phyloP scores from a whole-genome alignment of 176 grass and related monocot genomes.

The Pontederia paniculata region DNA sequence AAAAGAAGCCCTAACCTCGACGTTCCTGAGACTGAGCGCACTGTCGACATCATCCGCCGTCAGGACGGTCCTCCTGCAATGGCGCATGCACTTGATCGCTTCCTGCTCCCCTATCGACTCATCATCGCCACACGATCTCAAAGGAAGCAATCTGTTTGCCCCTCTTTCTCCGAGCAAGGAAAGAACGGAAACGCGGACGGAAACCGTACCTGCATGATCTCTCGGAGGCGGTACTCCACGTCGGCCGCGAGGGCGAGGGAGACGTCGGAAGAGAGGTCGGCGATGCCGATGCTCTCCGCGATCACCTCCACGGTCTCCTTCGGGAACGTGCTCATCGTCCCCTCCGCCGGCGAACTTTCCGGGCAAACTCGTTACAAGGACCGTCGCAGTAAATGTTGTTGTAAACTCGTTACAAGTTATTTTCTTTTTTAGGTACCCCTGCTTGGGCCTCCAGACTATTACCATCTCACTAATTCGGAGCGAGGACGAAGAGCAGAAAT shows the following conservation, averaged over 20 bases:
- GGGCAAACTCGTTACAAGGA: neutral
- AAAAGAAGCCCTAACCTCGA: slow-evolving; percentile 43
- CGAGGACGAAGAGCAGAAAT: no score
- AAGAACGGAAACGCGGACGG: neutral
- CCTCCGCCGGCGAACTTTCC: no score
- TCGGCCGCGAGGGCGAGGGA: slow-evolving; percentile 56
- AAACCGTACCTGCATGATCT: slow-evolving; percentile 74
- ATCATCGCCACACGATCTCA: neutral
- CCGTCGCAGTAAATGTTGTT: neutral
- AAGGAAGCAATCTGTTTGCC: neutral
- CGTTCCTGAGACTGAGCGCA: slow-evolving; percentile 82
- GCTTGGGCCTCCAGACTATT: no score
- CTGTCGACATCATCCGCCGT: slow-evolving; percentile 73
- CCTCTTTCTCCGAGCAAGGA: neutral
- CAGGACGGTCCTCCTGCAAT: slow-evolving; percentile 75
- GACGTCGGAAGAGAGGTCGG: slow-evolving; percentile 60
- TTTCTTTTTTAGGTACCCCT: no score
- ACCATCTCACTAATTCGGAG: no score
- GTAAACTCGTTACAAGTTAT: no score
- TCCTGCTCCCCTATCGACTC: slow-evolving; percentile 34
- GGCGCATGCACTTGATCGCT: slow-evolving; percentile 90
- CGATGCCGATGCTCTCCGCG: slow-evolving; percentile 74
- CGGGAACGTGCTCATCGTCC: slow-evolving; percentile 66
- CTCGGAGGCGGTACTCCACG: slow-evolving; percentile 89
- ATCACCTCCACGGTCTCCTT: slow-evolving; percentile 94